phyloP scores from a whole-genome alignment of 148 eudicot genomes.

The Heliosperma pusillum region DNA sequence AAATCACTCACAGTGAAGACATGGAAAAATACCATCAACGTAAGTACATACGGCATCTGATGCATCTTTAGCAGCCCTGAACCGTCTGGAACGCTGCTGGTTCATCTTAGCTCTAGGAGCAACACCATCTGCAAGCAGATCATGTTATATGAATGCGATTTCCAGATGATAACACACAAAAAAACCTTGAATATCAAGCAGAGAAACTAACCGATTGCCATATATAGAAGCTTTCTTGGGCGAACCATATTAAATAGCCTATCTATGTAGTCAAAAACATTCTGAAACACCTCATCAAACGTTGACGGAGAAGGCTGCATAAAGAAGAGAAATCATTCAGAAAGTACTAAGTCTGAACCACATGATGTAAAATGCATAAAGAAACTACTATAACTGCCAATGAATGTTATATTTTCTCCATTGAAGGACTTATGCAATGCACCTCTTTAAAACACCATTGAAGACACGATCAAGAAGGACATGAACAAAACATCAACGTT shows the following conservation, averaged over 20 bases:
- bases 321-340: slow-evolving; percentile 10
- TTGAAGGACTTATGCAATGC: background rate
- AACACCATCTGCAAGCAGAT: slow-evolving; percentile 70
- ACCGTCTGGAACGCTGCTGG: slow-evolving; percentile 97
- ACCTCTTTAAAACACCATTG: background rate
- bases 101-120: slow-evolving; percentile 99
- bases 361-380: background rate
- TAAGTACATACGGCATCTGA: slow-evolving; percentile 73
- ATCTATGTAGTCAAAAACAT: slow-evolving; percentile 90
- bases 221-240: slow-evolving; percentile 82
- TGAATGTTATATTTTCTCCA: background rate
- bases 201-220: slow-evolving; percentile 88
- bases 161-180: background rate
- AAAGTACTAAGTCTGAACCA: background rate
- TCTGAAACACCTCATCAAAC: slow-evolving; percentile 88
- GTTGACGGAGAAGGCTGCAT: slow-evolving; percentile 92
- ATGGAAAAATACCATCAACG: background rate
- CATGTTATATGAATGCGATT: slow-evolving; percentile 12
- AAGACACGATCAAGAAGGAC: background rate
- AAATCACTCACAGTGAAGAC: background rate
- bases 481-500: background rate
- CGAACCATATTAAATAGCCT: slow-evolving; percentile 96
- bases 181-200: background rate
- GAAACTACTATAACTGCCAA: background rate
- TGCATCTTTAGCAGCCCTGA: slow-evolving; percentile 97